Percentiles rank a stretch among this genome's conserved stretches.
Evolutionary conservation across 495 filamentous ascomycete genomes (phyloP).

Genomic region (Tuber borchii): DNA sequence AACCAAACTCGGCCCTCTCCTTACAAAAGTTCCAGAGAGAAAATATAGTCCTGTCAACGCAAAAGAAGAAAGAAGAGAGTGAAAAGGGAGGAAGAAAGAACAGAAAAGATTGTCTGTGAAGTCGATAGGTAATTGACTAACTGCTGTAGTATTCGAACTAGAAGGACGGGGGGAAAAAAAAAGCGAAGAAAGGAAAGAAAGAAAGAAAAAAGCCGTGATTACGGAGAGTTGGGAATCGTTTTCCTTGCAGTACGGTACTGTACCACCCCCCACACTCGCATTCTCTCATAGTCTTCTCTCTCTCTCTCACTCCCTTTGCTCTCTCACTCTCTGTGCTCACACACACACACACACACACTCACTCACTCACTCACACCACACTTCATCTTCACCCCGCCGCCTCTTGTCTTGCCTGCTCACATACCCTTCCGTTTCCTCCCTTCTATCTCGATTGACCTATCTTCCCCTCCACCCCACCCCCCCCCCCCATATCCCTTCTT

Average conservation of each 20-base stretch:
- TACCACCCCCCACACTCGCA: not conserved
- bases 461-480: not conserved
- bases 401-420: conserved; percentile 8
- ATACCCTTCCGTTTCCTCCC: conserved; percentile 13
- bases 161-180: not conserved
- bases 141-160: not conserved
- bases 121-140: not conserved
- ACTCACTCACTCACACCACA: not conserved
- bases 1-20: conserved; percentile 21
- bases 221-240: not conserved
- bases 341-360: not conserved
- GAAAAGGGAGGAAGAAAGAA: too few relatives aligned
- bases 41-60: not conserved
- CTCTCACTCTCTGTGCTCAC: not conserved
- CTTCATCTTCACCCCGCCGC: conserved; percentile 1
- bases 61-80: not conserved
- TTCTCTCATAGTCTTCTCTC: not conserved
- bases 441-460: conserved; percentile 14
- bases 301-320: not conserved
- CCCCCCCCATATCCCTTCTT: conserved; percentile 21
- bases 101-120: not conserved
- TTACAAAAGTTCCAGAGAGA: conserved; percentile 13
- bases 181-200: not conserved
- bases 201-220: not conserved
- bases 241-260: not conserved